Percentiles rank a stretch among this genome's conserved stretches.
These are phyloP conservation scores for Penicillium riverlandense DNA, from an alignment of 495 filamentous ascomycete species.

Conservation along the genomic window DNA sequence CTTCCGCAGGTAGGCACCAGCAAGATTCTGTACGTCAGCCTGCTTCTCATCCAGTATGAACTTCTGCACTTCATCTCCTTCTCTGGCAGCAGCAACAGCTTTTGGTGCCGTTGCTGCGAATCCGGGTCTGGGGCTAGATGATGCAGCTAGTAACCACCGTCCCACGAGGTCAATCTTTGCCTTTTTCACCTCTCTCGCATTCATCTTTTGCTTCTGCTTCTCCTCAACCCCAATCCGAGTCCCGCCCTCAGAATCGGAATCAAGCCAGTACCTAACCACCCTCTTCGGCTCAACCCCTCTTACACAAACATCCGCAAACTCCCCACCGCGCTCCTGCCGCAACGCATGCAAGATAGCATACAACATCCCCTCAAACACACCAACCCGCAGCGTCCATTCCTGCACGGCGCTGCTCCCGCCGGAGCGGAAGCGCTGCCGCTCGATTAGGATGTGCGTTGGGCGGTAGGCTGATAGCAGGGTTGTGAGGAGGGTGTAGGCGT, in stretches of 20 bases:
- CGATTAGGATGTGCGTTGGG: constrained; percentile 75
- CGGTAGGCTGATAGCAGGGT: constrained; percentile 37
- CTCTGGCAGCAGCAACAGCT: background rate
- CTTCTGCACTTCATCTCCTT: background rate
- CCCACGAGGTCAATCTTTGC: constrained; percentile 60
- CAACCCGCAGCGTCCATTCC: constrained; percentile 89
- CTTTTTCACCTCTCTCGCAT: constrained; percentile 41
- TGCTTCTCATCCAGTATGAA: constrained; percentile 22
- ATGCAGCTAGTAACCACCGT: constrained; percentile 36
- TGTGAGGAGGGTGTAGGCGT: constrained; percentile 56
- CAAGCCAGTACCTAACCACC: constrained; percentile 33
- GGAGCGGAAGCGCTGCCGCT: constrained; percentile 82
- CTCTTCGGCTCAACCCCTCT: constrained; percentile 32
- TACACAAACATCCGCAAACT: constrained; percentile 14
- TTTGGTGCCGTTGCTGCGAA: background rate
- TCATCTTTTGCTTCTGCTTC: constrained; percentile 18
- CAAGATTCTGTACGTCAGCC: constrained; percentile 29
- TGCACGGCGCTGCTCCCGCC: constrained; percentile 54
- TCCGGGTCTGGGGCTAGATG: background rate
- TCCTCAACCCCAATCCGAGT: constrained; percentile 1
- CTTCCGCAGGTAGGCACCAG: constrained; percentile 38
- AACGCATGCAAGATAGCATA: constrained; percentile 66
- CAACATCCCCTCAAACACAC: constrained; percentile 84
- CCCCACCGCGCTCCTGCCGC: constrained; percentile 24
- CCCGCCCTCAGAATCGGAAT: constrained; percentile 2